Evolutionary conservation across 352 stramenopile genomes (phyloP).

Genomic region (Paralagenidium karlingii): DNA sequence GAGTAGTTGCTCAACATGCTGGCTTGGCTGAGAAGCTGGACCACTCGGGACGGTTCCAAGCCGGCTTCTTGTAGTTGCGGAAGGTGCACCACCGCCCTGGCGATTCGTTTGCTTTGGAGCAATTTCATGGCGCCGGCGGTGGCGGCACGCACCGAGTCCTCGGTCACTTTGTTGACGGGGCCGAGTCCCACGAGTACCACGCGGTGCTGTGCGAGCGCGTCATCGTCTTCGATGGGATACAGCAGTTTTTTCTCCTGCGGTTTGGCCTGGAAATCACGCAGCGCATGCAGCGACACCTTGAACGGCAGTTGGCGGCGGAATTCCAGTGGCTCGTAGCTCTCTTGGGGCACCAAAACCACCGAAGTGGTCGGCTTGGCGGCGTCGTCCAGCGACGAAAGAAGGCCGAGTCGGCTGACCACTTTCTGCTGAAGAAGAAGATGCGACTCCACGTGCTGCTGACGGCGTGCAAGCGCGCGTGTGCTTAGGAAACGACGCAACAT

Average conservation of each 20-base stretch:
- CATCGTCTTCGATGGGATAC: slow-evolving; percentile 38
- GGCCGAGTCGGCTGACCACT: no score
- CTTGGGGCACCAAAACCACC: no score
- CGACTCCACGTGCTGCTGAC: no score
- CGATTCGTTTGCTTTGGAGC: slow-evolving; percentile 30
- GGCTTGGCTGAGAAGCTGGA: slow-evolving; percentile 50
- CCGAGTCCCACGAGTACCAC: slow-evolving; percentile 69
- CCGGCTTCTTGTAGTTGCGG: slow-evolving; percentile 15
- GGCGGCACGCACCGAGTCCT: slow-evolving; percentile 45
- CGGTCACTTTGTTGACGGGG: slow-evolving; percentile 43
- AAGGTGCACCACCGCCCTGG: slow-evolving; percentile 35
- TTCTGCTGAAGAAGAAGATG: no score
- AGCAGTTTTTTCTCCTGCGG: slow-evolving; percentile 56
- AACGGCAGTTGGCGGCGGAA: slow-evolving; percentile 56
- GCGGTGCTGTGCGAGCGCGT: slow-evolving; percentile 20
- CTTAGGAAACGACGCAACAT: no score
- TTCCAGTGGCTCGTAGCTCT: no score
- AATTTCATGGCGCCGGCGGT: slow-evolving; percentile 44
- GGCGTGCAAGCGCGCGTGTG: no score
- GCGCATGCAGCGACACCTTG: slow-evolving; percentile 36
- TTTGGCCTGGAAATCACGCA: slow-evolving; percentile 55
- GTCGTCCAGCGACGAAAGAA: no score
- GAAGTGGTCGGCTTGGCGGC: no score
- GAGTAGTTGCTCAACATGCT: slow-evolving; percentile 81
- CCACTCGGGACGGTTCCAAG: slow-evolving; percentile 24